Percentiles rank a stretch among this genome's conserved stretches.
Conservation (phyloP, 2,329 filamentous ascomycete genomes). For the Xylariaceae sp. region DNA sequence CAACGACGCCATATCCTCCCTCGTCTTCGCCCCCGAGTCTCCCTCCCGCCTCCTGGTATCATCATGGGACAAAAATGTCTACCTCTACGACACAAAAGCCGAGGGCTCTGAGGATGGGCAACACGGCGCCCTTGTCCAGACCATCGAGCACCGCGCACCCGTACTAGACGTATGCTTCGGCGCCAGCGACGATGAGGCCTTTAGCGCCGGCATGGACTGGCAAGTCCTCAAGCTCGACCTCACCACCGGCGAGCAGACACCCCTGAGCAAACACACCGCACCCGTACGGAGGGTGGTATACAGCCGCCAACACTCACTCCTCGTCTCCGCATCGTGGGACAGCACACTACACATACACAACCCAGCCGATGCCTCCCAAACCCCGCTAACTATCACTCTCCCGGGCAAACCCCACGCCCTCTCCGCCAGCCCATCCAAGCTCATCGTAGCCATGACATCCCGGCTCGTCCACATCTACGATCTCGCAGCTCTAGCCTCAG, state of each 20-base stretch:
- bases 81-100: slow-evolving; percentile 76
- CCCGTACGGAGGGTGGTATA: slow-evolving; percentile 84
- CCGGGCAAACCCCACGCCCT: slow-evolving; percentile 89
- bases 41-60: slow-evolving; percentile 78
- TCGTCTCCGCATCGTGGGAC: slow-evolving; percentile 94
- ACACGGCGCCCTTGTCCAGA: slow-evolving; percentile 62
- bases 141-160: slow-evolving; percentile 78
- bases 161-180: slow-evolving; percentile 93
- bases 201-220: slow-evolving; percentile 82
- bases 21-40: slow-evolving; percentile 80
- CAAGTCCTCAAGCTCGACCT: slow-evolving; percentile 77
- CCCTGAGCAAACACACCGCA: slow-evolving; percentile 74
- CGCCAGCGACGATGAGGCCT: slow-evolving; percentile 76
- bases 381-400: slow-evolving; percentile 65
- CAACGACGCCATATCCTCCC: slow-evolving; percentile 79
- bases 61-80: slow-evolving; percentile 91
- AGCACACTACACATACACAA: slow-evolving; percentile 83
- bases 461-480: slow-evolving; percentile 96
- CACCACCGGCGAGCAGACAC: slow-evolving; percentile 66
- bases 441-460: slow-evolving; percentile 93
- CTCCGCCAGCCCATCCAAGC: slow-evolving; percentile 71
- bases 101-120: slow-evolving; percentile 36
- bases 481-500: slow-evolving; percentile 62
- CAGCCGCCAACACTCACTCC: slow-evolving; percentile 69
- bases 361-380: slow-evolving; percentile 48